Evolutionary conservation across 2,329 filamentous ascomycete species (phyloP).

Genomic region (Xylaria digitata): DNA sequence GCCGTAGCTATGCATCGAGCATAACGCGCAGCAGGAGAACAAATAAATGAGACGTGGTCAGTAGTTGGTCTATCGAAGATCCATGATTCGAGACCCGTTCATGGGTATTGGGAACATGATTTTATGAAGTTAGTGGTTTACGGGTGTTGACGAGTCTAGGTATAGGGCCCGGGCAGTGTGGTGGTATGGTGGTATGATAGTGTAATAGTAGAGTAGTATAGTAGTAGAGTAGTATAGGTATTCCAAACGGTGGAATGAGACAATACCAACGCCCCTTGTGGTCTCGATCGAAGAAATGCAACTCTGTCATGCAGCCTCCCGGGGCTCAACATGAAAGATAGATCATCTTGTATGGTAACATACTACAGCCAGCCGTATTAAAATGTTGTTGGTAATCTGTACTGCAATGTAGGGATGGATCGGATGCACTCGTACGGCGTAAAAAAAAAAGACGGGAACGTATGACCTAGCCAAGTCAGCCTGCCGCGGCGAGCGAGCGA

Average conservation of each 20-base stretch:
- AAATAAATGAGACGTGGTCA: neutral
- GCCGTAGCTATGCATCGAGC: slow-evolving; percentile 25
- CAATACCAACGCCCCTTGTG: slow-evolving; percentile 18
- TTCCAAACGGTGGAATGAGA: slow-evolving; percentile 19
- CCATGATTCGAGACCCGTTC: slow-evolving; percentile 27
- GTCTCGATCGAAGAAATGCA: slow-evolving; percentile 29
- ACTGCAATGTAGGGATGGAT: too few relatives aligned
- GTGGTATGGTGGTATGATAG: too few relatives aligned
- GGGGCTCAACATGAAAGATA: slow-evolving; percentile 12
- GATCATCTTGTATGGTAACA: slow-evolving; percentile 1
- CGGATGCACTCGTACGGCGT: too few relatives aligned
- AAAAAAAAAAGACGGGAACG: slow-evolving; percentile 1
- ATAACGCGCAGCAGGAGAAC: slow-evolving; percentile 12
- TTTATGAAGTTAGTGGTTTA: slow-evolving; percentile 23
- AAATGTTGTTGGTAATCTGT: too few relatives aligned
- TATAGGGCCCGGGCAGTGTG: too few relatives aligned
- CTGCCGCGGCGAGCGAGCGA: slow-evolving; percentile 14
- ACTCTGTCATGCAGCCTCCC: slow-evolving; percentile 34
- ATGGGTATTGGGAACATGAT: slow-evolving; percentile 32
- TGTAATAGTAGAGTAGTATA: too few relatives aligned
- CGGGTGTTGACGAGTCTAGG: neutral
- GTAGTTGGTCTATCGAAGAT: slow-evolving; percentile 23
- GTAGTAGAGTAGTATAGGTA: neutral
- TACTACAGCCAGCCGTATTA: neutral
- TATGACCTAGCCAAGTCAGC: slow-evolving; percentile 11